Base-by-base conservation (phyloP, 768 basidiomycete species). In the Dioszegia aurantiaca region DNA sequence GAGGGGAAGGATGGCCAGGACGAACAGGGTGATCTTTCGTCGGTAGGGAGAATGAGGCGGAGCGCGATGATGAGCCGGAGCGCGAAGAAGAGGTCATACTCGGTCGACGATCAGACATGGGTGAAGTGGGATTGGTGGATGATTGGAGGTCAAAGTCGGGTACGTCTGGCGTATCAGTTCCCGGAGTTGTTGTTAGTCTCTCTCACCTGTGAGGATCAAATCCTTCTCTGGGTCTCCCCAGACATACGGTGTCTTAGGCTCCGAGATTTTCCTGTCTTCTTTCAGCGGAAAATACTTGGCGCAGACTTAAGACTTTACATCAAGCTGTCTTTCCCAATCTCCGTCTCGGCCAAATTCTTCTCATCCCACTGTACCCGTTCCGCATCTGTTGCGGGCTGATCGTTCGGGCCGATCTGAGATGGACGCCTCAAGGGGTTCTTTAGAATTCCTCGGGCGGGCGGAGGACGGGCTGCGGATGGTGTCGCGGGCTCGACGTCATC, bases 221-320 rank as follows among this genome's bases (percentile, higher is more conserved):
- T 75, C 75, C 48, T 69, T 74, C 49, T 61, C 60, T 0, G 69
- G 66, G 26, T 75, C 74, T 54, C 72, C 76, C 37, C 90, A 82
- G 54, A 97, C 92, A 77, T 88, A 97, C 1, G 92, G 92, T 10
- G 92, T 97, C 83, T 97, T 97, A 53, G 92, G 92, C 71, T 97
- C 92, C 2, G 89, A 91, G 71, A 97, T 97, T 84, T 95, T 97
- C 77, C 76, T 77, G 45, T 16, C 14, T n/a, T n/a, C n/a, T n/a
- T n/a, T n/a, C n/a, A n/a, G n/a, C n/a, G n/a, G n/a, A n/a, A n/a
- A n/a, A n/a, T n/a, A n/a, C n/a, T n/a, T n/a, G n/a, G n/a, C n/a
- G n/a, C n/a, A n/a, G n/a, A n/a, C n/a, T n/a, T n/a, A n/a, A n/a
- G n/a, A n/a, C n/a, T n/a, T 45, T 40, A 75, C 92, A 95, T 97